Conservation (phyloP, 2,329 filamentous ascomycete genomes). For the Pyrenochaeta sp. region DNA sequence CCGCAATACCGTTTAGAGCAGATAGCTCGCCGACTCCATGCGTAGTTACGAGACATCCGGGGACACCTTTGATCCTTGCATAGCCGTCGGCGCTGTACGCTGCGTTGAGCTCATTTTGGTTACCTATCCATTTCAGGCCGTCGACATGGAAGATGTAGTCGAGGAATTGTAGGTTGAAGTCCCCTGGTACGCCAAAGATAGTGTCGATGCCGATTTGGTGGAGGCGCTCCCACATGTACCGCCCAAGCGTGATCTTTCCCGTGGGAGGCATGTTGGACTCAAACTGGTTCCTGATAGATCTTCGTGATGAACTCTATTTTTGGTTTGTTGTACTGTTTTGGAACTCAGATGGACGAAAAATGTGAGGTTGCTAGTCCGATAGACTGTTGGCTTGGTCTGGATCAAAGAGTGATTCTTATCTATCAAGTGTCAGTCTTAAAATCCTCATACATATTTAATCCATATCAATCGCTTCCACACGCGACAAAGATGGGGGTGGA, state of each 20-base stretch:
- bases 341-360: too few relatives aligned
- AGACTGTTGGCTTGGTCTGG: too few relatives aligned
- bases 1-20: constrained; percentile 57
- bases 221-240: constrained; percentile 55
- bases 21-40: constrained; percentile 66
- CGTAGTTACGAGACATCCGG: constrained; percentile 63
- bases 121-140: constrained; percentile 59
- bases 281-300: not conserved
- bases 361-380: too few relatives aligned
- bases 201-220: constrained; percentile 52
- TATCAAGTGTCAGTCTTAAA: too few relatives aligned
- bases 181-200: constrained; percentile 56
- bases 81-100: constrained; percentile 68
- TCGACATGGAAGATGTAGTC: constrained; percentile 53
- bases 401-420: too few relatives aligned
- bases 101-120: constrained; percentile 67
- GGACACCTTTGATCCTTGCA: constrained; percentile 61
- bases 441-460: too few relatives aligned
- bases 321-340: too few relatives aligned
- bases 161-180: constrained; percentile 57
- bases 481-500: too few relatives aligned
- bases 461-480: too few relatives aligned
- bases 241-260: constrained; percentile 50
- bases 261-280: constrained; percentile 17
- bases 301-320: too few relatives aligned